Percentiles rank a stretch among this genome's conserved stretches.
These are phyloP conservation scores for Monosporascus sp. DNA, from an alignment of 2,329 filamentous ascomycete genomes.

Conservation along the genomic window DNA sequence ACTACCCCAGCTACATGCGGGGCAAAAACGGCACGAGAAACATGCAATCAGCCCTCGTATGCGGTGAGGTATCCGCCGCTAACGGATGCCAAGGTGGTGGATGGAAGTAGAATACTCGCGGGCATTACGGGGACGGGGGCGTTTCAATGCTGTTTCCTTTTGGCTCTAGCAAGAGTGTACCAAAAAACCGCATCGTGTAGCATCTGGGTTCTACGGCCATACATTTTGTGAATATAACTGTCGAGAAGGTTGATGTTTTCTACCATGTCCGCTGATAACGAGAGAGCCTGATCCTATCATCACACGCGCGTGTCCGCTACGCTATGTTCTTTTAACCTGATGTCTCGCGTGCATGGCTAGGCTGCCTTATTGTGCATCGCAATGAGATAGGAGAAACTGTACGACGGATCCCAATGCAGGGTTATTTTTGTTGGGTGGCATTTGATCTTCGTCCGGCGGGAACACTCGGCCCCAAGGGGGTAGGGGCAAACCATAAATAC, in stretches of 20 bases:
- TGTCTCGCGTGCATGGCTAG: too few relatives aligned
- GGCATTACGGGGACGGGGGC: neutral
- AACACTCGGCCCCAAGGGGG: too few relatives aligned
- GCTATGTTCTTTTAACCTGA: too few relatives aligned
- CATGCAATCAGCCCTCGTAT: neutral
- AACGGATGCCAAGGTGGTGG: neutral
- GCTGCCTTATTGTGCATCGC: too few relatives aligned
- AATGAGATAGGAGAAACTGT: too few relatives aligned
- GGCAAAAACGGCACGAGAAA: neutral
- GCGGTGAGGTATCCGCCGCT: neutral
- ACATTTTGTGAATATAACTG: neutral
- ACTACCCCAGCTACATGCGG: neutral
- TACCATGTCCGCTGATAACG: too few relatives aligned
- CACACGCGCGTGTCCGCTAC: too few relatives aligned
- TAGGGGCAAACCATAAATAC: too few relatives aligned
- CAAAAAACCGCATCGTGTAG: constrained; percentile 1
- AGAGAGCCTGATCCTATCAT: too few relatives aligned
- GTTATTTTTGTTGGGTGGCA: too few relatives aligned
- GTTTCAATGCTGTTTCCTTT: neutral
- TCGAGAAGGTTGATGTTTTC: neutral
- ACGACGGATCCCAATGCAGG: too few relatives aligned
- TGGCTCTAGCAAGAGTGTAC: neutral
- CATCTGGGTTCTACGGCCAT: constrained; percentile 4
- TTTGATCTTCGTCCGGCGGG: too few relatives aligned
- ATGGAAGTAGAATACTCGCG: neutral